Base-by-base conservation (phyloP, 2,329 filamentous ascomycete species). In the Aureobasidium sp. region DNA sequence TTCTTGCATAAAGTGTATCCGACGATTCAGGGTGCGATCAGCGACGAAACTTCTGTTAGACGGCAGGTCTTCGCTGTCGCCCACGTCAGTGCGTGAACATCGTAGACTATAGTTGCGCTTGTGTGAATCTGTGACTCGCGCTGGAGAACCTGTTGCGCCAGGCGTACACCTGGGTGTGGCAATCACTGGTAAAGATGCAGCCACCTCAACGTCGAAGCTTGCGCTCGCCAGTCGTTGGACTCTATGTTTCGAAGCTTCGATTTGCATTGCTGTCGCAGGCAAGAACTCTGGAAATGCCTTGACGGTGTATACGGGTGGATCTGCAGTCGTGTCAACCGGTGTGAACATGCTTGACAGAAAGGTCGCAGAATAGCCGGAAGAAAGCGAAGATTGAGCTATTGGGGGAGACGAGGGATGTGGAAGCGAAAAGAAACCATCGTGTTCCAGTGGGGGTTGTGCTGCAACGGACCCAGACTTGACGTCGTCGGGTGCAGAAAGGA, bases 261-360 rank as follows among this genome's bases (percentile, higher is more conserved):
- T 6, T 36, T 53, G 50, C 50, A 36, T 36, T 53, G 50, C 50
- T 53, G 11, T 53, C 29, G 29, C 29, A 36, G 50, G 50, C 50
- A 53, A 53, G 10, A 36, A 36, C 2, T 36, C 50, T 53, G 29
- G 50, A 18, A 53, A 53, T 36, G 50, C 50, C 50, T 53, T 53
- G 6, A 53, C 31, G 50, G 50, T 53, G 36, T 53, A 53, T 31
- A 53, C 50, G 50, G 50, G 50, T 53, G 50, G 50, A 53, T 53
- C 50, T 53, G 13, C 50, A 31, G 50, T 36, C 50, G 50, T 38
- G 29, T 53, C 29, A 23, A 53, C 15, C 31, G 50, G 50, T 53
- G 50, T 53, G 29, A 53, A 53, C 50, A 53, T 53, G 50, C 29
- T 36, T 53, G 13, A 53, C 50, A 53, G 36, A 53, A 53, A 53